Evolutionary conservation across 2,329 filamentous ascomycete species (phyloP), one percentile per base, ranked within the genome.

Genomic region (Fusarium chlamydosporum): DNA sequence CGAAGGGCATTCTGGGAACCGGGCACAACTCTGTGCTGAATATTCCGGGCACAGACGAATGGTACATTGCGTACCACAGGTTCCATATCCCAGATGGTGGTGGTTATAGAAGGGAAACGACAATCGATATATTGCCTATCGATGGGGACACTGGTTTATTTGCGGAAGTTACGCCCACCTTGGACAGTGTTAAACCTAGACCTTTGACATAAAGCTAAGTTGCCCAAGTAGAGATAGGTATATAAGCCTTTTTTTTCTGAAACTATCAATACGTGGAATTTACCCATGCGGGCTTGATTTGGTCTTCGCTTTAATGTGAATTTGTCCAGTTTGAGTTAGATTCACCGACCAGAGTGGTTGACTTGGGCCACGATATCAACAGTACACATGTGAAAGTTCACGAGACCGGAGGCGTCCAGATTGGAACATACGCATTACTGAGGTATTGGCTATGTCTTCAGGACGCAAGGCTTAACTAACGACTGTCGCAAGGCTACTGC

Each of bases 51-150:
- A 83, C 82, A 1, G 82, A 85, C 62, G 77, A 83, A 26, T 85
- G 83, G 83, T 83, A 82, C 59, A 84, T 85, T 33, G 82, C 78
- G 0, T 85, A 85, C 48, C 83, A 85, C 63, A 78, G 83, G 3
- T 84, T 85, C 57, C 75, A 70, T 5, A 84, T 84, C 31, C 82
- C 83, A 0, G 72, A 76, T 40, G 83, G 83, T 0, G 77, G 82
- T 57, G 83, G 82, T 1, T 83, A 78, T 4, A 74, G 78, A 47
- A 71, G 82, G 0, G 82, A 84, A 75, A 79, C 77, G 3, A 80
- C 81, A 0, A 79, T 85, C 41, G 83, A 84, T 46, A 64, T 66
- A 9, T 37, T 84, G 16, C 74, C 70, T 3, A 82, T 84, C 47
- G 76, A 82, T 46, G 27, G 57, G 6, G 67, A 77, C 1, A 79